phyloP scores from a whole-genome alignment of 140 eudicot species.

The Ambrosia hybrid region DNA sequence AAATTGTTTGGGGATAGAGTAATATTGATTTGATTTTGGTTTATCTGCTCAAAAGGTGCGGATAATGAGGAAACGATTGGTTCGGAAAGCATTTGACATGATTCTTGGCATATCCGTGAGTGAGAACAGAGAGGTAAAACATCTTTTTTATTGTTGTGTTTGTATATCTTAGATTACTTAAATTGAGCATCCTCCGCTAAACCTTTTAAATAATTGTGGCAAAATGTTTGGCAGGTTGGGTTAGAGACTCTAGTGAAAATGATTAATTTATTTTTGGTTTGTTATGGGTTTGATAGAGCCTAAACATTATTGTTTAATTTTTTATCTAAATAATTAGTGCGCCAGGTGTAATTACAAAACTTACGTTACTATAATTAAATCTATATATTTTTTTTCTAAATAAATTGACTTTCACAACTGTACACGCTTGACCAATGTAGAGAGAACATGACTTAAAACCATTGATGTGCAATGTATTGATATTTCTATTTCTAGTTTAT shows the following conservation, averaged over 20 bases:
- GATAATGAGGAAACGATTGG: constrained; percentile 90
- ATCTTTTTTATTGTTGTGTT: not conserved
- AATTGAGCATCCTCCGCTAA: not conserved
- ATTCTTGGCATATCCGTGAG: constrained; percentile 83
- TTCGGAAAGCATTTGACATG: constrained; percentile 94
- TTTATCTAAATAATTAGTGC: not conserved
- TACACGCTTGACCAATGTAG: too few relatives aligned
- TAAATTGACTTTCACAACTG: too few relatives aligned
- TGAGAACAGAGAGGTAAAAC: constrained; percentile 74
- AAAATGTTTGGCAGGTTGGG: too few relatives aligned
- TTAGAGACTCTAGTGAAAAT: too few relatives aligned
- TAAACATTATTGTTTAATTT: not conserved
- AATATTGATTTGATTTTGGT: not conserved
- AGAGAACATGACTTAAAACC: too few relatives aligned
- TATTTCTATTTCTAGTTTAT: not conserved
- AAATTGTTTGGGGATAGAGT: not conserved
- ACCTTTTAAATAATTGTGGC: too few relatives aligned
- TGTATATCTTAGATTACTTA: not conserved
- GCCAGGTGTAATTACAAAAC: not conserved
- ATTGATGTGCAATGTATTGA: not conserved
- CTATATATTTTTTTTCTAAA: too few relatives aligned
- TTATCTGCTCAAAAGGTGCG: constrained; percentile 56
- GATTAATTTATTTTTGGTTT: too few relatives aligned
- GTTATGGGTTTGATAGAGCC: too few relatives aligned
- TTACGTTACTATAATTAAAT: too few relatives aligned